Base-by-base conservation (phyloP, 305 asterid genomes). In the Rubia tinctorum region DNA sequence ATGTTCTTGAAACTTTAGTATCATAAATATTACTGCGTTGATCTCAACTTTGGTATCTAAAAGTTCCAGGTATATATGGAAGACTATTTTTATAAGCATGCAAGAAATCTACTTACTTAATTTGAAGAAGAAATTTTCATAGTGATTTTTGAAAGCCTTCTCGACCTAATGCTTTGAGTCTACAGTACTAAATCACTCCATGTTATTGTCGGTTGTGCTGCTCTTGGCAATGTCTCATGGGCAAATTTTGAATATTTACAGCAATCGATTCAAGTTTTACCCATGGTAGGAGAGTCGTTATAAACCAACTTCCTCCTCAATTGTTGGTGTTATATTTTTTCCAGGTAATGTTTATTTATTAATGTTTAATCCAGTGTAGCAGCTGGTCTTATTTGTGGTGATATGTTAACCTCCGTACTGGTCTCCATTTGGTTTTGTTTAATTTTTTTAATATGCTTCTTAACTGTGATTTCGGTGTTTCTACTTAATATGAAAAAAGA, bases 191-290 rank as follows among this genome's bases (percentile, higher is more conserved):
- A 25, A 45, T 44, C 42, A 22, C 43, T n/a, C n/a, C 37, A n/a
- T 66, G 20, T 6, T 44, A 15, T 12, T 68, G 5, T 45, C 13
- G 2, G 15, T 45, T 67, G 40, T 4, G 44, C 20, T 47, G 34
- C 61, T 25, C 14, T 23, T 68, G 30, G 17, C 17, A 3, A 4
- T 22, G 23, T 64, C 39, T 47, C 20, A 73, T 47, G 69, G 55
- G 23, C 25, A 53, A 15, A 6, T 40, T 75, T 71, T 76, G 59
- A 45, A 76, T 43, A 59, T 81, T 69, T 75, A 66, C 88, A 91
- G 97, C 87, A 93, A 93, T 73, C 91, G 97, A 43, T 81, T 93
- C 83, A 93, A 93, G 81, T n/a, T 93, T 93, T 74, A 93, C 98
- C 61, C 98, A 88, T 62, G 96, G 91, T 74, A 97, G 98, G 49